phyloP scores from a whole-genome alignment of 169 alveolate species.

The Perkinsus olseni region DNA sequence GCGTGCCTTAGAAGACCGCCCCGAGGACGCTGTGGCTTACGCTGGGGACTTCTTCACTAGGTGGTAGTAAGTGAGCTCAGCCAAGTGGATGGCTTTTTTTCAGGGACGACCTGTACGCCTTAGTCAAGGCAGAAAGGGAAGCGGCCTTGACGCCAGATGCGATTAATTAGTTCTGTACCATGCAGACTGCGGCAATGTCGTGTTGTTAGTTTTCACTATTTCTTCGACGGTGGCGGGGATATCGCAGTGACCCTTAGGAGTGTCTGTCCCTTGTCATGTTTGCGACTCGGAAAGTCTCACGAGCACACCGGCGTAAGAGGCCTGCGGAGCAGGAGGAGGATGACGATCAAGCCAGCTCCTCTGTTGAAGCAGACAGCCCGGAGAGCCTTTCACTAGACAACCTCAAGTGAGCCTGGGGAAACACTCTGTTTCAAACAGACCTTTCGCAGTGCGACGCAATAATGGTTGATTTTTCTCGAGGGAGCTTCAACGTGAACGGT shows the following conservation, averaged over 20 bases:
- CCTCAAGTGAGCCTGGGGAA: background rate
- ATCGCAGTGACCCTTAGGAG: background rate
- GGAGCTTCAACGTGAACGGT: background rate
- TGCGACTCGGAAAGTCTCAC: background rate
- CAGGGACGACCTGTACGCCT: background rate
- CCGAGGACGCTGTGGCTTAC: conserved; percentile 42
- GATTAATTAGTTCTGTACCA: no score
- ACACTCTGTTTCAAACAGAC: no score
- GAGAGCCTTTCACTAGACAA: background rate
- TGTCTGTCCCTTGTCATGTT: background rate
- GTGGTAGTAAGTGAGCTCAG: background rate
- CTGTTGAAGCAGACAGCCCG: background rate
- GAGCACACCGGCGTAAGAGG: background rate
- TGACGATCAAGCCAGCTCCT: background rate
- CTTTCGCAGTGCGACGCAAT: background rate
- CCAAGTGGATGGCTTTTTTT: background rate
- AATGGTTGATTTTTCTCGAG: background rate
- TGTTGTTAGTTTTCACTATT: no score
- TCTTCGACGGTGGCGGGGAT: no score
- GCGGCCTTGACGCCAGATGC: no score
- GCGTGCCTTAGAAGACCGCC: conserved; percentile 46
- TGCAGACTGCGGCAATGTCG: no score
- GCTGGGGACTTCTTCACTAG: conserved; percentile 53
- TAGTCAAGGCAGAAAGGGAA: background rate
- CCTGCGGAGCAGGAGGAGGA: background rate